These are phyloP conservation scores for Pythium rishiriense DNA, from an alignment of 352 stramenopile species.

Conservation along the genomic window DNA sequence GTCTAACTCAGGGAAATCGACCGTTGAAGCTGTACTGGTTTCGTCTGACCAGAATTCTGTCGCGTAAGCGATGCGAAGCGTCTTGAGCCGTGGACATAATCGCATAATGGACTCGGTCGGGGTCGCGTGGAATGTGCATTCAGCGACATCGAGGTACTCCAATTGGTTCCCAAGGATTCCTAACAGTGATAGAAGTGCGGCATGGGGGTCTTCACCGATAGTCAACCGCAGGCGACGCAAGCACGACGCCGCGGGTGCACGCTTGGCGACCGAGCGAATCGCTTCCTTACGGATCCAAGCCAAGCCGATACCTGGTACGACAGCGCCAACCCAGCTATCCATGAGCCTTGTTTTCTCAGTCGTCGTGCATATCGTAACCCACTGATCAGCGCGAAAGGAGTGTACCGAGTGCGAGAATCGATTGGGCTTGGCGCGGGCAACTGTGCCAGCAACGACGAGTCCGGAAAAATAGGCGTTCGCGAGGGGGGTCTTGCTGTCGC, in stretches of 20 bases:
- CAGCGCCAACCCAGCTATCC: neutral
- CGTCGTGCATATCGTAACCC: neutral
- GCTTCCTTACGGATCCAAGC: neutral
- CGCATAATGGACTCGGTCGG: neutral
- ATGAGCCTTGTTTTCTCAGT: neutral
- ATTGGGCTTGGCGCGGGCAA: neutral
- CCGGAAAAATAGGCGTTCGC: neutral
- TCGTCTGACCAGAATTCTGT: neutral
- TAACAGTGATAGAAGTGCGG: neutral
- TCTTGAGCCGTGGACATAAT: slow-evolving; percentile 1
- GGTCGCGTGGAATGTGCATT: neutral
- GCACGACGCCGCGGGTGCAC: neutral
- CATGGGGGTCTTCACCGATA: neutral
- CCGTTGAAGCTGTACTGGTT: no score
- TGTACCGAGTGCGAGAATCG: slow-evolving; percentile 4
- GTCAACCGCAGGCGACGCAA: neutral
- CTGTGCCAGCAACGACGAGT: neutral
- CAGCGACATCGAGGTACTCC: neutral
- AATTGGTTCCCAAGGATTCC: neutral
- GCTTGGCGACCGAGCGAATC: neutral
- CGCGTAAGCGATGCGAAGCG: neutral
- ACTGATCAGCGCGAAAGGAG: neutral
- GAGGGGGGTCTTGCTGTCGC: neutral
- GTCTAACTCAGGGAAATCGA: neutral
- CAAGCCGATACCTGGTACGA: neutral